These are phyloP conservation scores for Tolypocladium cylindrosporum DNA, from an alignment of 2,329 filamentous ascomycete species.

Conservation along the genomic window DNA sequence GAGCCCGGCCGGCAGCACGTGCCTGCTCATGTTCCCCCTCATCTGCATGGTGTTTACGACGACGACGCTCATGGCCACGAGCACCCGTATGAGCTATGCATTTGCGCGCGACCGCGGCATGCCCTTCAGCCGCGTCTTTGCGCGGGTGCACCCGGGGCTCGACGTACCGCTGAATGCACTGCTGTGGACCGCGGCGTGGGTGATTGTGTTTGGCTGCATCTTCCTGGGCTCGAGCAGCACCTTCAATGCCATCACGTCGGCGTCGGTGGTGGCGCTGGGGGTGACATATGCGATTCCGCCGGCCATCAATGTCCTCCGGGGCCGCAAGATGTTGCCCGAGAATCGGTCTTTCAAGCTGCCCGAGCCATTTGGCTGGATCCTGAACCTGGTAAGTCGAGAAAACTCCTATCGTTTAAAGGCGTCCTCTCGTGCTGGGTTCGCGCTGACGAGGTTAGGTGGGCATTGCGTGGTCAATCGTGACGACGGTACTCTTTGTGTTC, in stretches of 20 bases:
- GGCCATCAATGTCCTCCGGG: slow-evolving; percentile 56
- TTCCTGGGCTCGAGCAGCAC: slow-evolving; percentile 57
- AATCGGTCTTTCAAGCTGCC: slow-evolving; percentile 25
- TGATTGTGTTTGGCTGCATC: slow-evolving; percentile 60
- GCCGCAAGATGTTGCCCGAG: slow-evolving; percentile 55
- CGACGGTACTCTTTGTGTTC: slow-evolving; percentile 66
- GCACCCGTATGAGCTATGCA: slow-evolving; percentile 56
- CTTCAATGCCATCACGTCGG: slow-evolving; percentile 63
- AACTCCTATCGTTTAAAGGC: no score
- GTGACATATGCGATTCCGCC: slow-evolving; percentile 70
- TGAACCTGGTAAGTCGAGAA: slow-evolving; percentile 14
- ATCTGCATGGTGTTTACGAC: slow-evolving; percentile 56
- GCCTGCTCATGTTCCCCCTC: slow-evolving; percentile 56
- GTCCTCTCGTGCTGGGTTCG: neutral
- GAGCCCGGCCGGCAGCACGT: slow-evolving; percentile 52
- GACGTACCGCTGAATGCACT: slow-evolving; percentile 60
- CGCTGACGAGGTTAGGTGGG: slow-evolving; percentile 26
- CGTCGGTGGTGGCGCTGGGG: slow-evolving; percentile 63
- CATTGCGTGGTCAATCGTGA: slow-evolving; percentile 57
- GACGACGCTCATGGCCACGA: slow-evolving; percentile 56
- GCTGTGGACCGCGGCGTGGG: slow-evolving; percentile 47
- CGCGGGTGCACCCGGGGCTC: slow-evolving; percentile 49
- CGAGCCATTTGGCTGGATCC: slow-evolving; percentile 23
- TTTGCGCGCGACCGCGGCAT: slow-evolving; percentile 58
- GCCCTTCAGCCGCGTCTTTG: slow-evolving; percentile 51